These are phyloP conservation scores for Neoascochyta sp. DNA, from an alignment of 2,329 filamentous ascomycete genomes.

Conservation along the genomic window DNA sequence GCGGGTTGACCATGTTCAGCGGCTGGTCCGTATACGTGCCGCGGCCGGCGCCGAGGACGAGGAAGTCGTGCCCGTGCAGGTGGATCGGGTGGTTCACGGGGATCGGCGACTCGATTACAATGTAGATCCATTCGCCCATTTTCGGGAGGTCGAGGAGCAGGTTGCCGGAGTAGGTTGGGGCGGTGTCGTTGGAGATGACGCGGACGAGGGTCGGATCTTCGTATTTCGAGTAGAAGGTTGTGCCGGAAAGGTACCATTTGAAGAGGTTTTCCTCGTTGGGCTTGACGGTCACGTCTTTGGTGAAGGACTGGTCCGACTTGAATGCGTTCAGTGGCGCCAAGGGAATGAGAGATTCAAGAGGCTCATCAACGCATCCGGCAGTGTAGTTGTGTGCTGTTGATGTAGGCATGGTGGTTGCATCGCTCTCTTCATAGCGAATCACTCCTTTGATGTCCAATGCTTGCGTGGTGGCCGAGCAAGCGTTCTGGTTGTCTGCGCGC, in stretches of 20 bases:
- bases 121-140: conserved; percentile 37
- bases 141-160: conserved; percentile 13
- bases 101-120: conserved; percentile 37
- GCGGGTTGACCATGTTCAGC: conserved; percentile 21
- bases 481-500: conserved; percentile 15
- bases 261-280: conserved; percentile 33
- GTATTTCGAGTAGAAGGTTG: conserved; percentile 36
- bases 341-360: conserved; percentile 31
- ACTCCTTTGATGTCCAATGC: conserved; percentile 35
- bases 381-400: conserved; percentile 31
- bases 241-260: conserved; percentile 41
- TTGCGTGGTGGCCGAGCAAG: conserved; percentile 20
- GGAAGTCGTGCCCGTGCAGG: conserved; percentile 54
- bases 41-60: conserved; percentile 45
- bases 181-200: conserved; percentile 31
- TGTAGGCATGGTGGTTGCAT: conserved; percentile 18
- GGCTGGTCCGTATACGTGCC: conserved; percentile 19
- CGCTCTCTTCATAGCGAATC: conserved; percentile 32
- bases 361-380: conserved; percentile 37
- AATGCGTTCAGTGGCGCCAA: conserved; percentile 24
- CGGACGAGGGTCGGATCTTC: conserved; percentile 38
- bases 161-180: conserved; percentile 26
- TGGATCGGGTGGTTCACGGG: conserved; percentile 38
- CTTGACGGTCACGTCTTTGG: conserved; percentile 28
- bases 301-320: conserved; percentile 17